These are phyloP conservation scores for Nemania abortiva DNA, from an alignment of 2,329 filamentous ascomycete genomes.

Conservation along the genomic window DNA sequence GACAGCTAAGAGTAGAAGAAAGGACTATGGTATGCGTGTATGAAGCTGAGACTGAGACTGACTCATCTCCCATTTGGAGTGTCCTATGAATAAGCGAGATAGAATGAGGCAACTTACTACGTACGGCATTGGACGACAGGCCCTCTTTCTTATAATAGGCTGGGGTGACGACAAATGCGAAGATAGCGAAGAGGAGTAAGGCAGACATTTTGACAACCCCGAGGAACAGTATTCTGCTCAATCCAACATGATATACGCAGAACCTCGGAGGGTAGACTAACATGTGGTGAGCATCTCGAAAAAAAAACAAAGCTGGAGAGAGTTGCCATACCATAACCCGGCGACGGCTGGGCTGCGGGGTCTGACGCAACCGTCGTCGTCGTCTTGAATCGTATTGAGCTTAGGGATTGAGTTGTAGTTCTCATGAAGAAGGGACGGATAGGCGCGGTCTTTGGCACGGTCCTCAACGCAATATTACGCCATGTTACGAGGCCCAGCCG, in stretches of 20 bases:
- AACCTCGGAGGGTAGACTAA: conserved; percentile 68
- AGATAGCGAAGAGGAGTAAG: conserved; percentile 76
- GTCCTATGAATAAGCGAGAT: not conserved
- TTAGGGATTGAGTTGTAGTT: not conserved
- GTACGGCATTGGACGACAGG: conserved; percentile 41
- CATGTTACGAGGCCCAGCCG: conserved; percentile 33
- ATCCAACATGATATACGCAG: conserved; percentile 82
- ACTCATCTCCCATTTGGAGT: not conserved
- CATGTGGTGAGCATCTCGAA: conserved; percentile 6
- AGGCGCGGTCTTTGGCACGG: not conserved
- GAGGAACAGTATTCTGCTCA: conserved; percentile 73
- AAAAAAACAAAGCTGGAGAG: not conserved
- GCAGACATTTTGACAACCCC: conserved; percentile 78
- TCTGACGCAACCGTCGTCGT: conserved; percentile 16
- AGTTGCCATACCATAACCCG: not conserved
- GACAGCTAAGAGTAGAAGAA: too few species aligned
- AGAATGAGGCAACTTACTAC: conserved; percentile 41
- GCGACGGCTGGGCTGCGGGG: not conserved
- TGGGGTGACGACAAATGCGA: conserved; percentile 73
- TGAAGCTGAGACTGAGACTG: not conserved
- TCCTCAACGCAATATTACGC: not conserved
- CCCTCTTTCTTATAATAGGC: conserved; percentile 61
- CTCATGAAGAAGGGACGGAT: not conserved
- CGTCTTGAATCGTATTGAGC: conserved; percentile 39
- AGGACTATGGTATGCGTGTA: not conserved